A percentile compares a stretch with the other conserved stretches of the same genome.
Evolutionary conservation across 805 yeast genomes (phyloP).

Genomic region (Hanseniaspora taiwanica): DNA sequence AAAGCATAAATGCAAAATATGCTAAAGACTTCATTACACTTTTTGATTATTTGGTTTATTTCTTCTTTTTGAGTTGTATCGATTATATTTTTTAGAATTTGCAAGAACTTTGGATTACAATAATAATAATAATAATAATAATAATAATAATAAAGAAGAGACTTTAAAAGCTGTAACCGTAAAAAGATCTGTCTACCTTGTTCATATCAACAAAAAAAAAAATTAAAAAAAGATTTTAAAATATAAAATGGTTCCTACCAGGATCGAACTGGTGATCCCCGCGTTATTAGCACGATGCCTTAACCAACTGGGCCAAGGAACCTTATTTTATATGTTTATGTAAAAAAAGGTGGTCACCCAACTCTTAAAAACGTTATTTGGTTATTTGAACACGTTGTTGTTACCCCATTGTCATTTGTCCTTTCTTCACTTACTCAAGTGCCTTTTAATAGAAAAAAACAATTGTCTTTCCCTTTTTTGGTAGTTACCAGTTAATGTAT

Average conservation of each 20-base stretch:
- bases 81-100: background rate
- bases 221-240: background rate
- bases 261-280: constrained; percentile 25
- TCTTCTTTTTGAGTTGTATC: background rate
- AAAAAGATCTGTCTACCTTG: background rate
- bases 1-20: constrained; percentile 1
- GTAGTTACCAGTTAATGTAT: no score
- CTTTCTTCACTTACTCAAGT: background rate
- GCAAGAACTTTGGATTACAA: no score
- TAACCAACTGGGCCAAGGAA: constrained; percentile 24
- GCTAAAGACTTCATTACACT: background rate
- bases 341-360: background rate
- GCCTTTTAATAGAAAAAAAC: background rate
- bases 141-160: background rate
- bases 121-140: no score
- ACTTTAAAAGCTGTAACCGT: background rate
- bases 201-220: background rate
- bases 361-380: background rate
- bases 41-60: background rate
- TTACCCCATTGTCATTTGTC: background rate
- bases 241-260: constrained; percentile 20
- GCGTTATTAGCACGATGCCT: constrained; percentile 25
- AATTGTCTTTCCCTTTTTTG: no score
- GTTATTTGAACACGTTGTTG: background rate
- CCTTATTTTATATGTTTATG: constrained; percentile 4